Conservation (phyloP, 2,329 filamentous ascomycete genomes). For the Fusarium sororula region DNA sequence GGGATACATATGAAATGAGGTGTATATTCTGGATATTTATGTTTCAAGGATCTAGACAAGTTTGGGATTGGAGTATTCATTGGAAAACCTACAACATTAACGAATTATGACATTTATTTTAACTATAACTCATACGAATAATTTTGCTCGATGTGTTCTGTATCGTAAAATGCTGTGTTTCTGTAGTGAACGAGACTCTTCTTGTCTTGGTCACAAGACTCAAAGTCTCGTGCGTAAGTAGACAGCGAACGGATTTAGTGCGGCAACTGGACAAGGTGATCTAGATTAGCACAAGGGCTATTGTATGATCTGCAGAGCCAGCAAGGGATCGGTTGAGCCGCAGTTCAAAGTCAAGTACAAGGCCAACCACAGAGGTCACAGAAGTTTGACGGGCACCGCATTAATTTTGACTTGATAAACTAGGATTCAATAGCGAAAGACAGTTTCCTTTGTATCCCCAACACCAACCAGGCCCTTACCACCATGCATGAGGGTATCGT, state of each 20-base stretch:
- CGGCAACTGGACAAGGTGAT: not conserved
- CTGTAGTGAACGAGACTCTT: not conserved
- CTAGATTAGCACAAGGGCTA: not conserved
- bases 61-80: constrained; percentile 14
- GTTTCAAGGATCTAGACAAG: constrained; percentile 23
- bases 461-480: not conserved
- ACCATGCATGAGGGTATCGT: constrained; percentile 22
- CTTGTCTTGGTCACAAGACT: constrained; percentile 1
- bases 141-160: accelerated
- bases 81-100: constrained; percentile 36
- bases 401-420: not conserved
- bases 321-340: not conserved
- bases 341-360: not conserved
- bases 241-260: not conserved
- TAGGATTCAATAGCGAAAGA: not conserved
- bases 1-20: not conserved
- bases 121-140: no score
- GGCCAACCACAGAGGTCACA: not conserved
- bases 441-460: not conserved
- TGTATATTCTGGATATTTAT: constrained; percentile 12
- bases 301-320: not conserved
- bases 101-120: constrained; percentile 16
- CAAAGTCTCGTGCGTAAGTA: not conserved
- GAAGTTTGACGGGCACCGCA: not conserved
- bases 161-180: not conserved